Evolutionary conservation across 164 flowering plant species (phyloP).

Genomic region (Dillenia turbinata): DNA sequence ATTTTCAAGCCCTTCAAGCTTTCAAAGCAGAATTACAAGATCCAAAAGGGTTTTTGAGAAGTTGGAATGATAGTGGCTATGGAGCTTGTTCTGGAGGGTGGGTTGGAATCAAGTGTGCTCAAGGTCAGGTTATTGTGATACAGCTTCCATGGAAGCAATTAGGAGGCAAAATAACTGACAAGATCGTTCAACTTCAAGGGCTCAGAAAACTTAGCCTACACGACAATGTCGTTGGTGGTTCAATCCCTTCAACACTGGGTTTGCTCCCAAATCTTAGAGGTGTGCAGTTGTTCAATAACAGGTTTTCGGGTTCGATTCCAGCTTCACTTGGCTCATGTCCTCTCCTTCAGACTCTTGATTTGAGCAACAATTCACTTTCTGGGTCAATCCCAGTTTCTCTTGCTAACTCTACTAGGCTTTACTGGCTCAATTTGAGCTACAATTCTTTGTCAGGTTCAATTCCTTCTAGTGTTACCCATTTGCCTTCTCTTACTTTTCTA

Average conservation of each 20-base stretch:
- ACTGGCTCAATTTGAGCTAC: conserved; percentile 72
- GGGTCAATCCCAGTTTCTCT: conserved; percentile 64
- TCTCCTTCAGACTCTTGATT: conserved; percentile 62
- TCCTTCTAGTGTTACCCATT: conserved; percentile 44
- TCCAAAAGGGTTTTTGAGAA: conserved; percentile 32
- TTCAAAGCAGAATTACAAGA: conserved; percentile 29
- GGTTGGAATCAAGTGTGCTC: conserved; percentile 41
- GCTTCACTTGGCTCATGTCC: conserved; percentile 56
- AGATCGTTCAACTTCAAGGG: conserved; percentile 38
- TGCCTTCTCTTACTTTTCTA: conserved; percentile 55
- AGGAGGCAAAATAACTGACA: conserved; percentile 32
- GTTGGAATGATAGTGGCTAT: conserved; percentile 44
- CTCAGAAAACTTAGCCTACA: conserved; percentile 57
- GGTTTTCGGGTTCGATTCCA: conserved; percentile 78
- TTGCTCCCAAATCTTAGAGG: conserved; percentile 74
- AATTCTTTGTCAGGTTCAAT: conserved; percentile 61
- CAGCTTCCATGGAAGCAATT: conserved; percentile 45
- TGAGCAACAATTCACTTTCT: conserved; percentile 66
- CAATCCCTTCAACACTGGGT: conserved; percentile 65
- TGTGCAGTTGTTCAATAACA: conserved; percentile 73
- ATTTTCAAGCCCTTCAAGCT: conserved; percentile 37
- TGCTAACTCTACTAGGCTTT: conserved; percentile 51
- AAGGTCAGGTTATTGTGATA: conserved; percentile 40
- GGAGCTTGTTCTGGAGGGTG: conserved; percentile 45
- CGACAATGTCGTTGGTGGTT: conserved; percentile 58